These are phyloP conservation scores for Pascua sp. DNA, from an alignment of 1,284 basidiomycete species.

Conservation along the genomic window DNA sequence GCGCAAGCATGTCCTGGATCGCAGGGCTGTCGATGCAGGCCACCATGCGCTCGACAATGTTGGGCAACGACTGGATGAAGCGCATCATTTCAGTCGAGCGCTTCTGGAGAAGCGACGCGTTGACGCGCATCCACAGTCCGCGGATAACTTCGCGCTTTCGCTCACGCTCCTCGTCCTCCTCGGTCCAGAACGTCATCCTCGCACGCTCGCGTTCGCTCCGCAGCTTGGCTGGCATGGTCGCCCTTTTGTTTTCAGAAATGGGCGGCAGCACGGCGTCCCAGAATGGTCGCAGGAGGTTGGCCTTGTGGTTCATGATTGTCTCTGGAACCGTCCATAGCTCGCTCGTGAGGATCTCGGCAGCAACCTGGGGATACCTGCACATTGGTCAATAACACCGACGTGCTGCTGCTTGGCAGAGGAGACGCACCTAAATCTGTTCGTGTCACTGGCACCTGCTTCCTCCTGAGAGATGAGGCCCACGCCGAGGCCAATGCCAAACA, in stretches of 20 bases:
- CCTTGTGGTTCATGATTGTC: constrained; percentile 68
- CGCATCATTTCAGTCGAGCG: constrained; percentile 90
- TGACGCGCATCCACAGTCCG: constrained; percentile 71
- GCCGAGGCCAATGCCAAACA: constrained; percentile 28
- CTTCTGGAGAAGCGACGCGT: constrained; percentile 77
- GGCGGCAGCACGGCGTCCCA: constrained; percentile 80
- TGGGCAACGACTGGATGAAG: constrained; percentile 81
- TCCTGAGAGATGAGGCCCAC: constrained; percentile 26
- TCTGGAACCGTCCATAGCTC: constrained; percentile 94
- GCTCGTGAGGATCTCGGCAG: constrained; percentile 91
- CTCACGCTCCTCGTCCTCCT: constrained; percentile 48
- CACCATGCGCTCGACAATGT: constrained; percentile 77
- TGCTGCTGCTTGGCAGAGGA: too few relatives aligned
- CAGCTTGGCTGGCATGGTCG: constrained; percentile 17
- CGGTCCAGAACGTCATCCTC: constrained; percentile 34
- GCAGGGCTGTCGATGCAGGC: constrained; percentile 84
- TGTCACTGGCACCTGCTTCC: constrained; percentile 19
- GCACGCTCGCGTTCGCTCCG: constrained; percentile 41
- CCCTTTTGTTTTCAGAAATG: constrained; percentile 9
- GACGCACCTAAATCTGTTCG: constrained; percentile 32
- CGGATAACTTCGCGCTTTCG: constrained; percentile 53
- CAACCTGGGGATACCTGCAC: constrained; percentile 77
- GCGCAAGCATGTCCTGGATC: constrained; percentile 85
- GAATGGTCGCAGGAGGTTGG: constrained; percentile 67
- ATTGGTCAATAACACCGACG: too few relatives aligned